Conservation (phyloP, 139 green algal species). For the Tetradesmus lagerheimii region DNA sequence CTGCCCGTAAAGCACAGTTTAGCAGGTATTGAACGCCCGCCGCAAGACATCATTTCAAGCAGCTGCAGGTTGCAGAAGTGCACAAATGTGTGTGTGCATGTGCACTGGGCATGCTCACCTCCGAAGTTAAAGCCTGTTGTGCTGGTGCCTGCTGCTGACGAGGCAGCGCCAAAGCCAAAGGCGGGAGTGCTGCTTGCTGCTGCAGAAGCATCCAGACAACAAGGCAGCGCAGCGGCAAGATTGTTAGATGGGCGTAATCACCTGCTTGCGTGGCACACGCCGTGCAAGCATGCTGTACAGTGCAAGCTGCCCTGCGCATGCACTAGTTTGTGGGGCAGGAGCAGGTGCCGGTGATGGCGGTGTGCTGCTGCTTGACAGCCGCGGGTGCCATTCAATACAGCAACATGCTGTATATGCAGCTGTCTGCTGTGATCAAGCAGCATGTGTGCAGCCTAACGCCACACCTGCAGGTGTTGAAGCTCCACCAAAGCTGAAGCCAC, state of each 20-base stretch:
- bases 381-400: neutral
- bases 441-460: neutral
- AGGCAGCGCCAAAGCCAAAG: slow-evolving; percentile 18
- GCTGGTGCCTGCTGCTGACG: neutral
- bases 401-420: neutral
- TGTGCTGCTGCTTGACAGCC: neutral
- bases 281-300: too few species aligned
- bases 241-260: too few species aligned
- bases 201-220: too few species aligned
- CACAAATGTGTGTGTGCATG: neutral
- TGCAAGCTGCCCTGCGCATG: too few species aligned
- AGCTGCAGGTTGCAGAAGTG: neutral
- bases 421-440: neutral
- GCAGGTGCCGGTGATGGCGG: neutral
- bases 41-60: too few species aligned
- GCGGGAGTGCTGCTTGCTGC: slow-evolving; percentile 19
- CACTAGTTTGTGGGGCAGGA: too few species aligned
- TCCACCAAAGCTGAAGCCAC: slow-evolving; percentile 47
- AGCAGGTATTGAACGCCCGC: too few species aligned
- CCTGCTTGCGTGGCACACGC: too few species aligned
- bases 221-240: neutral
- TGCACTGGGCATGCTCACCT: too few species aligned
- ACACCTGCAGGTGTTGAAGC: neutral
- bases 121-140: slow-evolving; percentile 33
- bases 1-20: too few species aligned